Evolutionary conservation across 441 rosid species (phyloP), one percentile per base, ranked within the genome.

Genomic region (Populus hybrid): DNA sequence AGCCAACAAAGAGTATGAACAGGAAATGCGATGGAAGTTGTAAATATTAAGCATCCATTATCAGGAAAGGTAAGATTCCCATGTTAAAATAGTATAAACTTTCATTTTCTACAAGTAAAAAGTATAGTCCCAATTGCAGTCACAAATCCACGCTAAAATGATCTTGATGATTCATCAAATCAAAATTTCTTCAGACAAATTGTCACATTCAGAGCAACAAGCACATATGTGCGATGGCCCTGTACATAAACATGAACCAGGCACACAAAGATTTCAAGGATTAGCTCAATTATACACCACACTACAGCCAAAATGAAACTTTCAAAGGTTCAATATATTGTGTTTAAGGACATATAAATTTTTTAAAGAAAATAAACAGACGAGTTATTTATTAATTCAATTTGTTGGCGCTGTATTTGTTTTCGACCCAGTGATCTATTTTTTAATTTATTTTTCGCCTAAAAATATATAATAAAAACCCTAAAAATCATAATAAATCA

Each of bases 1-100:
- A 42, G 68, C 75, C 77, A 34, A 69, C 24, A 20, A 74, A 78
- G 46, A 86, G 18, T 57, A 85, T 76, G 74, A 82, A 67, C 64
- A 84, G 40, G 26, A 21, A 67, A 14, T 12, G 36, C 36, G 11
- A 67, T n/a, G n/a, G 64, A 59, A 59, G 10, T 59, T 3, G 4
- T 59, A 59, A 59, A 20, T 59, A 59, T n/a, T 8, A 59, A 0
- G 64, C 64, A n/a, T 59, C n/a, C 24, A n/a, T 1, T 59, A 7
- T 3, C 4, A 7, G 64, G 64, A n/a, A 2, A 59, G 24, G 8
- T 2, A 59, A 8, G 0, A 59, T 59, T 59, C 64, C 24, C 4
- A n/a, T 20, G 64, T 59, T n/a, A 59, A n/a, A 40, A 40, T 36
- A 36, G 10, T 10, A 57, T 57, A 23, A 0, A 0, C 64, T 59